Evolutionary conservation across 2,329 filamentous ascomycete species (phyloP).

Genomic region (Ascochyta lentis): DNA sequence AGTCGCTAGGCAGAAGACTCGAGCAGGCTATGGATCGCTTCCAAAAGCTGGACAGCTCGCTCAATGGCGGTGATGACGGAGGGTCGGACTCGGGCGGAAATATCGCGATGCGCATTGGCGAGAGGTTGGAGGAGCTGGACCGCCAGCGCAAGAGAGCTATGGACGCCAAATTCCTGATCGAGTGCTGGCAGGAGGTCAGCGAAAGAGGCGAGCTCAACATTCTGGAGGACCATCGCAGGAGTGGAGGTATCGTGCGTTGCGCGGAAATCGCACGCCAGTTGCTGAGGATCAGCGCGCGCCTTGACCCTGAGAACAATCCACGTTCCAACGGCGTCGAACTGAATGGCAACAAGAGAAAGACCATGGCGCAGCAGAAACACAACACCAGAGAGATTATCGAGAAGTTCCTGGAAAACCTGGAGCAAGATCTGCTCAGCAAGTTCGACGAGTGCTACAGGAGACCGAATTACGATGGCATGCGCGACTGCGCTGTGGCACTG

Average conservation of each 20-base stretch:
- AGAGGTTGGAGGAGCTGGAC: constrained; percentile 91
- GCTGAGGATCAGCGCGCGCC: constrained; percentile 88
- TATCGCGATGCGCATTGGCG: constrained; percentile 92
- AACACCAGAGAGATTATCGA: constrained; percentile 90
- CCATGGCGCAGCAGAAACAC: constrained; percentile 51
- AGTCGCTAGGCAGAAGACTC: constrained; percentile 84
- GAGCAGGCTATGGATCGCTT: constrained; percentile 93
- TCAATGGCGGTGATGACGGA: constrained; percentile 69
- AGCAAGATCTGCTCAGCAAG: constrained; percentile 93
- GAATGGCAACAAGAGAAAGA: constrained; percentile 55
- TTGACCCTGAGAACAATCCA: constrained; percentile 73
- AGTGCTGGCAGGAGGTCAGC: constrained; percentile 96
- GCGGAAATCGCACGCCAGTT: constrained; percentile 93
- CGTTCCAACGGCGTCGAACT: constrained; percentile 49
- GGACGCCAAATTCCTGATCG: constrained; percentile 93
- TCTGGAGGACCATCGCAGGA: constrained; percentile 86
- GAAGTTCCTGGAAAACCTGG: constrained; percentile 93
- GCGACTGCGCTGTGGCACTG: constrained; percentile 91
- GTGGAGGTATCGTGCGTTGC: constrained; percentile 90
- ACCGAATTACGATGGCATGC: constrained; percentile 97
- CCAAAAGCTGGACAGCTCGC: constrained; percentile 82
- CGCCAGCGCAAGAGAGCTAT: constrained; percentile 86
- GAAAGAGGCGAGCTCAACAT: constrained; percentile 85
- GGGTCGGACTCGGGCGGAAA: constrained; percentile 72
- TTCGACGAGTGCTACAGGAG: constrained; percentile 97